phyloP scores from a whole-genome alignment of 306 rosid species.

The Cajanus cajan region DNA sequence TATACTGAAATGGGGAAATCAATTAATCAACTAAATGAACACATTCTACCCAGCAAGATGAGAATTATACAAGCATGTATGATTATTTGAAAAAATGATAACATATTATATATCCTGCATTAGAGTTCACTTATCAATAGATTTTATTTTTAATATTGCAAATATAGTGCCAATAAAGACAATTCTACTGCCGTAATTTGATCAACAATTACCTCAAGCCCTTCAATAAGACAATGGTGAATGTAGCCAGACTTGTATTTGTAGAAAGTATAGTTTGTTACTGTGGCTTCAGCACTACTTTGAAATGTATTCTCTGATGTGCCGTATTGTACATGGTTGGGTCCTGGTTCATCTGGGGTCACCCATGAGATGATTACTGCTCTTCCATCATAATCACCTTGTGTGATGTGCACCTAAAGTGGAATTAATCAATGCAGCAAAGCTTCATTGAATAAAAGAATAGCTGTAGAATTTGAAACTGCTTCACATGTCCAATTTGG shows the following conservation, averaged over 20 bases:
- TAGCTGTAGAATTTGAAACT: neutral
- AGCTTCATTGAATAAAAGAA: neutral
- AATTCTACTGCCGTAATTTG: slow-evolving; percentile 2
- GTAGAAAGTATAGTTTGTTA: slow-evolving; percentile 70
- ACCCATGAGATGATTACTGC: slow-evolving; percentile 95
- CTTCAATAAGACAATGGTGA: slow-evolving; percentile 82
- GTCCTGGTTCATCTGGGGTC: slow-evolving; percentile 68
- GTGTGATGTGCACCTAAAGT: slow-evolving; percentile 89
- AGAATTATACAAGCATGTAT: neutral
- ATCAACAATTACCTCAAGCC: slow-evolving; percentile 65
- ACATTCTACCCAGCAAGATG: neutral
- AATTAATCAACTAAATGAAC: slow-evolving; percentile 9
- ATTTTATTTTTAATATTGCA: slow-evolving; percentile 17
- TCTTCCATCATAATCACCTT: slow-evolving; percentile 95
- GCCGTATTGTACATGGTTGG: slow-evolving; percentile 64
- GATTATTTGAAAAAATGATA: slow-evolving; percentile 28
- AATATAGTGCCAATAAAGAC: slow-evolving; percentile 1
- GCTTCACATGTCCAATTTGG: neutral
- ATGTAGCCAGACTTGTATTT: slow-evolving; percentile 84
- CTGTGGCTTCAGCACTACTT: slow-evolving; percentile 56
- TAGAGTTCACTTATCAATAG: neutral
- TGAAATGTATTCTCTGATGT: slow-evolving; percentile 45
- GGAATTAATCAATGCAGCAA: slow-evolving; percentile 11
- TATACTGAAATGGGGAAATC: slow-evolving; percentile 54
- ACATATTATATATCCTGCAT: neutral